Percentiles rank a stretch among this genome's conserved stretches.
These are phyloP conservation scores for Fusarium acutatum DNA, from an alignment of 2,329 filamentous ascomycete genomes.

Conservation along the genomic window DNA sequence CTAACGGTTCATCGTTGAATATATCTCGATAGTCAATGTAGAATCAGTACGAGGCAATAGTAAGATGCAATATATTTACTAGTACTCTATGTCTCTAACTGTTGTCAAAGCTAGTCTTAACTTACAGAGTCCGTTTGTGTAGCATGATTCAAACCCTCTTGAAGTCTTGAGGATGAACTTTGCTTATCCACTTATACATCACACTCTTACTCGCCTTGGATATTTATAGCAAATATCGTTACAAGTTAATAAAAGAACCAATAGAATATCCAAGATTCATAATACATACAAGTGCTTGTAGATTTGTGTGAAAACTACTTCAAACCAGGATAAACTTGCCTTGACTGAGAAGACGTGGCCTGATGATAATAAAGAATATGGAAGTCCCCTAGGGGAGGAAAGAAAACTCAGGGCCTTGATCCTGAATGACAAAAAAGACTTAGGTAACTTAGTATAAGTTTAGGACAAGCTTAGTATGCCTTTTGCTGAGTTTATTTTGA, in stretches of 20 bases:
- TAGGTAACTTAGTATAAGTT: no score
- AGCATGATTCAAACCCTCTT: not conserved
- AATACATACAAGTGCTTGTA: not conserved
- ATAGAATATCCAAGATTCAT: not conserved
- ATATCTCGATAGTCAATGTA: not conserved
- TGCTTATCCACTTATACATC: not conserved
- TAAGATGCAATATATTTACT: not conserved
- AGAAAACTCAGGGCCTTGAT: no score
- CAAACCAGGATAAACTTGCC: not conserved
- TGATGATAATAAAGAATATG: no score
- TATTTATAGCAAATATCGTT: fast-evolving
- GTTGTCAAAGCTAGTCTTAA: fast-evolving
- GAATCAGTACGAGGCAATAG: not conserved
- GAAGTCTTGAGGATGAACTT: not conserved
- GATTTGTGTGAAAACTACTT: not conserved
- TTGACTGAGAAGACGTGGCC: not conserved
- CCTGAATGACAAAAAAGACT: no score
- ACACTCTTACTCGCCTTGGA: not conserved
- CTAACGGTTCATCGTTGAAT: not conserved
- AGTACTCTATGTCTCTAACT: fast-evolving
- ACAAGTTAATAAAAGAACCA: no score
- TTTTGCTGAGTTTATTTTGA: no score
- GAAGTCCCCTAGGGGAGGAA: no score
- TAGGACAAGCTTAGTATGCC: no score
- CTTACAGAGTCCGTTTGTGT: not conserved